phyloP scores from a whole-genome alignment of 1,284 basidiomycete species.

The Coniferiporia weirii region DNA sequence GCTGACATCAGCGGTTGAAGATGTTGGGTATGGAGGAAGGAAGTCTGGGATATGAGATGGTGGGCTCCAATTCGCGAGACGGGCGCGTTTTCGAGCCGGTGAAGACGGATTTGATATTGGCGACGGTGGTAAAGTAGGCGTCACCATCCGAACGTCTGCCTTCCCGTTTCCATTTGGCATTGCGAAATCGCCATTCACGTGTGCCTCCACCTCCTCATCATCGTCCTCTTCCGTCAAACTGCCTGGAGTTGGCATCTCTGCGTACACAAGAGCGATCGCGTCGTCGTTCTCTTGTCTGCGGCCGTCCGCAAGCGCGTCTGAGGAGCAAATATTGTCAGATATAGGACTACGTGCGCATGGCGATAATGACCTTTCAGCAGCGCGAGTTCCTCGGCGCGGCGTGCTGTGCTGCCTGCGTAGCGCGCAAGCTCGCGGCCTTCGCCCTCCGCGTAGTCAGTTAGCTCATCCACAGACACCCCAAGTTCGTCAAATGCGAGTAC shows the following conservation, averaged over 20 bases:
- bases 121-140: conserved; percentile 33
- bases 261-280: conserved; percentile 50
- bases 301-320: conserved; percentile 60
- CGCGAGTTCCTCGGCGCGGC: conserved; percentile 62
- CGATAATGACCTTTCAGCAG: conserved; percentile 61
- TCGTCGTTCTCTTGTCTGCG: conserved; percentile 49
- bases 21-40: conserved; percentile 58
- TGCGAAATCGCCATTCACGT: conserved; percentile 22
- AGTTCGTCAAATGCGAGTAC: conserved; percentile 65
- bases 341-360: conserved; percentile 4
- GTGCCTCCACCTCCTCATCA: conserved; percentile 23
- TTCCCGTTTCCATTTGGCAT: conserved; percentile 18
- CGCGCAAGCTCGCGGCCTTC: conserved; percentile 64
- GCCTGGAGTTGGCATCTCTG: conserved; percentile 36
- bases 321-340: conserved; percentile 14
- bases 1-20: conserved; percentile 26
- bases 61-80: conserved; percentile 51
- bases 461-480: conserved; percentile 63
- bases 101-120: conserved; percentile 55
- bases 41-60: conserved; percentile 60
- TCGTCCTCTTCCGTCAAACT: conserved; percentile 18
- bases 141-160: conserved; percentile 5
- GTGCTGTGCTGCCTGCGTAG: conserved; percentile 54
- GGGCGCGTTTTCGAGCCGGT: conserved; percentile 47
- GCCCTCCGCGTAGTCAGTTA: conserved; percentile 52